Conservation (phyloP, 2,329 filamentous ascomycete species). For the Tolypocladium pustulatum region DNA sequence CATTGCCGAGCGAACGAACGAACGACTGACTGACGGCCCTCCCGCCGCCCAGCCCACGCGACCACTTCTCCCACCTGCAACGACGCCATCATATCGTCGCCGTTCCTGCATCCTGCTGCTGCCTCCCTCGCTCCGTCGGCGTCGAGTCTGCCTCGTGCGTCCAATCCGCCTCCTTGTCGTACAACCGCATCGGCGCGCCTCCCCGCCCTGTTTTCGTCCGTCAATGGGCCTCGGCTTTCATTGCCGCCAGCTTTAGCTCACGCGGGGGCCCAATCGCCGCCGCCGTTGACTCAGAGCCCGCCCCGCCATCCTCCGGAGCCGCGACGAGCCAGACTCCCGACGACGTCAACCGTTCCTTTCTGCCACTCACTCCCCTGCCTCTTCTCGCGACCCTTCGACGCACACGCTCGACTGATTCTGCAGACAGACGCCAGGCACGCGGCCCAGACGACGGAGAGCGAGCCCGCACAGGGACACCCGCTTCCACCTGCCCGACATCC, state of each 20-base stretch:
- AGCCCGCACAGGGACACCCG: too few relatives aligned
- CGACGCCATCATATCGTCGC: neutral
- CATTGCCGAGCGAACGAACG: neutral
- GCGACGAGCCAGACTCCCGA: slow-evolving; percentile 2
- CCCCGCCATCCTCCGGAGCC: slow-evolving; percentile 7
- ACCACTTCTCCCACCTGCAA: neutral
- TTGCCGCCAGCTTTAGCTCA: slow-evolving; percentile 4
- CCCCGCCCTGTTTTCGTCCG: neutral
- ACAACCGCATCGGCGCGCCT: too few relatives aligned
- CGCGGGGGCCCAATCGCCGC: slow-evolving; percentile 10
- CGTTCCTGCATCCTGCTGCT: neutral
- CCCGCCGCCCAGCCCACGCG: neutral
- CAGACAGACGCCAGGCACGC: neutral
- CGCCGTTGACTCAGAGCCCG: slow-evolving; percentile 12
- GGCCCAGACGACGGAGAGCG: neutral
- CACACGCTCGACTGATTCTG: neutral
- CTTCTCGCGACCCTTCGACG: neutral
- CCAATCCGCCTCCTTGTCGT: too few relatives aligned
- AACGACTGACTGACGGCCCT: neutral
- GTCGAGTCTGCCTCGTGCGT: neutral
- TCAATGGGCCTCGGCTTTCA: slow-evolving; percentile 5
- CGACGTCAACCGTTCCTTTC: neutral
- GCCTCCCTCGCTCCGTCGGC: neutral
- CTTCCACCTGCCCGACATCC: neutral
- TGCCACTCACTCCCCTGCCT: neutral